Base-by-base conservation (phyloP, 768 basidiomycete species). In the Botryobasidium botryosum region DNA sequence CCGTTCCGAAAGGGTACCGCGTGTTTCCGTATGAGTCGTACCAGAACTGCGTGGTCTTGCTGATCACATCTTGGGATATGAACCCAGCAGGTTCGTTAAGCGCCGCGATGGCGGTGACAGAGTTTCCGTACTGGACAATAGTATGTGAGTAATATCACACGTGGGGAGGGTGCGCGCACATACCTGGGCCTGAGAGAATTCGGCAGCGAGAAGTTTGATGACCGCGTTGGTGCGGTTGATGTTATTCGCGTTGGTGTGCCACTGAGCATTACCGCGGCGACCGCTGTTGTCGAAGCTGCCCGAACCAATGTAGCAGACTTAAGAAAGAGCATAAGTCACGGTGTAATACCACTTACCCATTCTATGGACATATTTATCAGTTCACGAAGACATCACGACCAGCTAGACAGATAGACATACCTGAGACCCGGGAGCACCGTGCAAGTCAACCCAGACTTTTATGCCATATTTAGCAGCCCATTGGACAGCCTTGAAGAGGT, bases 341-440 rank as follows among this genome's bases (percentile, higher is more conserved):
- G 18, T 33, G 18, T 12, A 12, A 18, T 12, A 18, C 18, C 32
- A 33, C 32, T 12, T 33, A 33, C 32, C n/a, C n/a, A n/a, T n/a
- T n/a, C n/a, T n/a, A n/a, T n/a, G n/a, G n/a, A n/a, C n/a, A n/a
- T n/a, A n/a, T n/a, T n/a, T n/a, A n/a, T n/a, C n/a, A n/a, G n/a
- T n/a, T n/a, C n/a, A n/a, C n/a, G n/a, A n/a, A n/a, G n/a, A n/a
- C n/a, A n/a, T n/a, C n/a, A n/a, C n/a, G n/a, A n/a, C n/a, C 2
- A 2, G 37, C 12, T 39, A 13, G 37, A 21, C 12, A 12, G 37
- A 39, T 39, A 20, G 12, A 13, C 13, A 12, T 2, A 39, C 37
- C 41, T 87, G 82, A 57, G 78, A 81, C 12, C 87, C 87, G 1
- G 87, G 83, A 23, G 73, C 84, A 24, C 79, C 81, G 55, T 86